Evolutionary conservation across 257 asterid genomes (phyloP).

Genomic region (Gentiana straminea): DNA sequence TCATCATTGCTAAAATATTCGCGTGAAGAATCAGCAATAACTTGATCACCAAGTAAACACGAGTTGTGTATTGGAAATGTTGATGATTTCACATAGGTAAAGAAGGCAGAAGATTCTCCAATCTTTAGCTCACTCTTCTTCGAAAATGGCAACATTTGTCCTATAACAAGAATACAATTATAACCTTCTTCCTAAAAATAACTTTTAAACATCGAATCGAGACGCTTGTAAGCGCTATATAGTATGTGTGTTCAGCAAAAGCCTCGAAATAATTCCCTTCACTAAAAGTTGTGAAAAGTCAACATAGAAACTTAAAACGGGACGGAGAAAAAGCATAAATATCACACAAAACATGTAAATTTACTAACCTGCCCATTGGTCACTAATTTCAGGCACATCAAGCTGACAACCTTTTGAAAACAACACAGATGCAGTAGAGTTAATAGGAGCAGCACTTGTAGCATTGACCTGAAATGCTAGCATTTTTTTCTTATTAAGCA

Average conservation of each 20-base stretch:
- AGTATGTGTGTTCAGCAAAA: too few species aligned
- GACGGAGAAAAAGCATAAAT: too few species aligned
- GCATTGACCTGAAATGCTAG: slow-evolving; percentile 40
- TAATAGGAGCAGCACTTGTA: slow-evolving; percentile 29
- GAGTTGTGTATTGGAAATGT: slow-evolving; percentile 21
- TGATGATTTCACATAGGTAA: slow-evolving; percentile 77
- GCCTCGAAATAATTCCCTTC: too few species aligned
- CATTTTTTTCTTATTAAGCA: neutral
- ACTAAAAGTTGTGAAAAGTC: too few species aligned
- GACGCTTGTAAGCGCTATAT: too few species aligned
- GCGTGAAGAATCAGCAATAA: slow-evolving; percentile 20
- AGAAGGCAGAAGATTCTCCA: slow-evolving; percentile 92
- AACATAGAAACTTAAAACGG: too few species aligned
- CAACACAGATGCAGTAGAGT: slow-evolving; percentile 22
- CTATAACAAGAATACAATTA: slow-evolving; percentile 21
- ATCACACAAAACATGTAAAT: neutral
- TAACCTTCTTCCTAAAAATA: neutral
- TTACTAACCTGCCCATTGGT: slow-evolving; percentile 47
- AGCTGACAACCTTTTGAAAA: slow-evolving; percentile 29
- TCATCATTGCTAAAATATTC: slow-evolving; percentile 26
- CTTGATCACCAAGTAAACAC: slow-evolving; percentile 14
- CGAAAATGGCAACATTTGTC: slow-evolving; percentile 39
- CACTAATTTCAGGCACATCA: slow-evolving; percentile 43
- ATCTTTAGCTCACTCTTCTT: slow-evolving; percentile 68
- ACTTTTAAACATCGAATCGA: too few species aligned